phyloP scores from a whole-genome alignment of 345 rosid species.

The Raphanus raphanistrum region DNA sequence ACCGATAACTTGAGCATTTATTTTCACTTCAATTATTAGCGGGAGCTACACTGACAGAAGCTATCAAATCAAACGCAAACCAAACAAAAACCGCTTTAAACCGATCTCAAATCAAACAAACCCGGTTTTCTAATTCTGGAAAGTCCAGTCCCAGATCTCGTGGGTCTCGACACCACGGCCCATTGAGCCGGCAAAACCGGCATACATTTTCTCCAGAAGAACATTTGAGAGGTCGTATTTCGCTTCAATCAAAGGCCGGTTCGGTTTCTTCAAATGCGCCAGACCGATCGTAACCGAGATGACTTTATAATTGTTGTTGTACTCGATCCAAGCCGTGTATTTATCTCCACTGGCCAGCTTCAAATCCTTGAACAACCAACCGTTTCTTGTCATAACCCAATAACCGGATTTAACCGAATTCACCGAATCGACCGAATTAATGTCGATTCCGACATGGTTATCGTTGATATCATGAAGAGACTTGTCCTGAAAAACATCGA shows the following conservation, averaged over 20 bases:
- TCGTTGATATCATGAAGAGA: conserved; percentile 35
- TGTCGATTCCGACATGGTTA: conserved; percentile 49
- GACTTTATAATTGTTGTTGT: conserved; percentile 12
- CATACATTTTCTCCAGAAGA: conserved; percentile 33
- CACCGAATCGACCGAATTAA: conserved; percentile 40
- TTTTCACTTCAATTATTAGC: background rate
- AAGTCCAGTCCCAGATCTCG: conserved; percentile 39
- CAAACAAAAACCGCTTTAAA: background rate
- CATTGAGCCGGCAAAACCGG: conserved; percentile 42
- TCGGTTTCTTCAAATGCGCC: conserved; percentile 32
- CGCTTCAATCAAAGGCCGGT: conserved; percentile 37
- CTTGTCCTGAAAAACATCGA: conserved; percentile 37
- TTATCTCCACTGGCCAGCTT: conserved; percentile 38
- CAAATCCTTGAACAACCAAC: conserved; percentile 38
- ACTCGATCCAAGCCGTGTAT: conserved; percentile 45
- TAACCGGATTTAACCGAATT: conserved; percentile 38
- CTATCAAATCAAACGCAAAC: background rate
- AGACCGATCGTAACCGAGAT: conserved; percentile 32
- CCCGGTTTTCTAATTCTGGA: conserved; percentile 29
- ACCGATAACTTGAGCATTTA: background rate
- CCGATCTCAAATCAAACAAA: background rate
- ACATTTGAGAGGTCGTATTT: conserved; percentile 34
- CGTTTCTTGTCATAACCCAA: conserved; percentile 33
- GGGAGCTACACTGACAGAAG: background rate
- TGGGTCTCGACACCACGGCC: conserved; percentile 39